These are phyloP conservation scores for Venturia oleaginea DNA, from an alignment of 2,329 filamentous ascomycete species.

Conservation along the genomic window DNA sequence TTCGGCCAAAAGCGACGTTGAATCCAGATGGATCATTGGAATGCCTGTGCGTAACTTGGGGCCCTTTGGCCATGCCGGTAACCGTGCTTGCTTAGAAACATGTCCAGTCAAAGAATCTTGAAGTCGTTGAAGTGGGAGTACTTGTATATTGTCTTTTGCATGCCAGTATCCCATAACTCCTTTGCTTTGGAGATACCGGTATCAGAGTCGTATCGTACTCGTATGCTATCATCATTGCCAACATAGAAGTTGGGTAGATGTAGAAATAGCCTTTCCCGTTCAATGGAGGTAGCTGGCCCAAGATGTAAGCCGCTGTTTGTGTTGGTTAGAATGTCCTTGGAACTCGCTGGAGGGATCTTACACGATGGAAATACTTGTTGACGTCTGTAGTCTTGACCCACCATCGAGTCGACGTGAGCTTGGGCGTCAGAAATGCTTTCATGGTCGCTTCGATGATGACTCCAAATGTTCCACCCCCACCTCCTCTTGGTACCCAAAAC, in stretches of 20 bases:
- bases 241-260: not conserved
- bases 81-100: no score
- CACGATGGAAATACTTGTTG: not conserved
- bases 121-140: no score
- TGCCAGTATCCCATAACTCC: slow-evolving; percentile 2
- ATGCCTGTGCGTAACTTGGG: no score
- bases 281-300: not conserved
- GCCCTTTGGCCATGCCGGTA: no score
- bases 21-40: no score
- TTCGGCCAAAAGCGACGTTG: no score
- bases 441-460: slow-evolving; percentile 28
- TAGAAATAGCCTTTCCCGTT: slow-evolving; percentile 1
- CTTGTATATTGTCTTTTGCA: no score
- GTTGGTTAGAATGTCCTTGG: not conserved
- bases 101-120: no score
- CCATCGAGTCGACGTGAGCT: not conserved
- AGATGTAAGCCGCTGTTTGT: not conserved
- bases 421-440: slow-evolving; percentile 17
- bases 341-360: not conserved
- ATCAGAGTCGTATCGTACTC: not conserved
- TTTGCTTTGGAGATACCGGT: not conserved
- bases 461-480: slow-evolving; percentile 18
- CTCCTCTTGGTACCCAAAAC: not conserved
- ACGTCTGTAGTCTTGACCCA: slow-evolving; percentile 1
- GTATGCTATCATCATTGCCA: not conserved